phyloP scores from a whole-genome alignment of 768 basidiomycete species.

The Tricholoma bakamatsutake region DNA sequence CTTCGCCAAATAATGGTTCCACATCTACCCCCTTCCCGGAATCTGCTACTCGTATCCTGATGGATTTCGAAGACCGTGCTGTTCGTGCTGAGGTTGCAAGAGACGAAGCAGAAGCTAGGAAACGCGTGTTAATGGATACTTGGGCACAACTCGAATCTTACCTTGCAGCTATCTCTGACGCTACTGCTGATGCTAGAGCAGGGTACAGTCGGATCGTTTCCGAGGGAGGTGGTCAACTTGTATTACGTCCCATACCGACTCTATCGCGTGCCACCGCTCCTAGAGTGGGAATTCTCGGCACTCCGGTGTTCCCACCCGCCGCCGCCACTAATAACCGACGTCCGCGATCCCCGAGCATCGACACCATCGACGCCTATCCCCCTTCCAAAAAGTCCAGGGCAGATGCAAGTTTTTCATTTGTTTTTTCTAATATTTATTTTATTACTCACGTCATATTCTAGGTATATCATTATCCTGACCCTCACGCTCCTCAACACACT shows the following conservation, averaged over 20 bases:
- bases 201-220: constrained; percentile 39
- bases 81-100: constrained; percentile 44
- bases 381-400: constrained; percentile 43
- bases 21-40: constrained; percentile 8
- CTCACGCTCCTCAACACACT: background rate
- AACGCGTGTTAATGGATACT: constrained; percentile 36
- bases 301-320: constrained; percentile 15
- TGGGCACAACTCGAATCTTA: constrained; percentile 49
- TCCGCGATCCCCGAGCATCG: constrained; percentile 32
- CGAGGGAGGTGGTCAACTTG: constrained; percentile 40
- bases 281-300: background rate
- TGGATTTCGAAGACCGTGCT: constrained; percentile 46
- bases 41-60: constrained; percentile 28
- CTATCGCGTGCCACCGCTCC: background rate
- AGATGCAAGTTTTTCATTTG: background rate
- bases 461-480: background rate
- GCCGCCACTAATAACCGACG: constrained; percentile 13
- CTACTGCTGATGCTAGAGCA: constrained; percentile 43
- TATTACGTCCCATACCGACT: constrained; percentile 27
- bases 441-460: background rate
- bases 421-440: background rate
- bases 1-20: constrained; percentile 8
- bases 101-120: constrained; percentile 49
- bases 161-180: constrained; percentile 38
- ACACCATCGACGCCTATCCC: constrained; percentile 28